Conservation (phyloP, 257 asterid genomes). For the Thymus mandschuricus region DNA sequence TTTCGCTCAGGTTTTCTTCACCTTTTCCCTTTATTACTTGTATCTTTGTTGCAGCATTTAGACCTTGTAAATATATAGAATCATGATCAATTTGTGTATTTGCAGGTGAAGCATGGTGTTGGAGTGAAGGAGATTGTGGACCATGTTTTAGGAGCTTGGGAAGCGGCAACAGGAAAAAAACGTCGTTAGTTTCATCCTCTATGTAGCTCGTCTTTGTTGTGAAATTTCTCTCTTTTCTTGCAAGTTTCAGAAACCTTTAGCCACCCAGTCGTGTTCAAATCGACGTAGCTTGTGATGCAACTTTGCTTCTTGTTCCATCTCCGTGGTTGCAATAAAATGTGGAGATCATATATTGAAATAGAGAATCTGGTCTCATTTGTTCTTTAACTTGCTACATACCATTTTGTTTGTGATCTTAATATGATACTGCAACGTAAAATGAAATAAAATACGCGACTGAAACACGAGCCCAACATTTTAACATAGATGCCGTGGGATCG, state of each 20-base stretch:
- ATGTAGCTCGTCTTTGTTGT: neutral
- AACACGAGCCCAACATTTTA: neutral
- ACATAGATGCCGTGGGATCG: neutral
- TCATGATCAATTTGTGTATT: neutral
- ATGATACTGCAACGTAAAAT: too few species aligned
- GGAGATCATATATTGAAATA: neutral
- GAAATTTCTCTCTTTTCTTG: neutral
- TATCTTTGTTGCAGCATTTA: neutral
- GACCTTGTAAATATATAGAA: too few species aligned
- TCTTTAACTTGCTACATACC: neutral
- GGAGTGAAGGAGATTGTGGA: constrained; percentile 81
- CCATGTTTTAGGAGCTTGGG: constrained; percentile 78
- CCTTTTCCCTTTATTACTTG: neutral
- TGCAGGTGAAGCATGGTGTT: constrained; percentile 94
- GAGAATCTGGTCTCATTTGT: neutral
- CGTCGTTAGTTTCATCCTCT: constrained; percentile 42
- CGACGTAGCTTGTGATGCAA: neutral
- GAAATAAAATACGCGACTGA: too few species aligned
- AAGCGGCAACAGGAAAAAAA: constrained; percentile 68
- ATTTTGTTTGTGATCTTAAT: neutral
- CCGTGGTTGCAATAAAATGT: neutral
- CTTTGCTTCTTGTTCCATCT: neutral
- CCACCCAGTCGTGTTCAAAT: neutral
- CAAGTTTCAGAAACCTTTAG: neutral
- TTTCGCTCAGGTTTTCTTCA: constrained; percentile 77